A percentile compares a stretch with the other conserved stretches of the same genome.
phyloP scores from a whole-genome alignment of 768 basidiomycete genomes.

The Amanita thiersii region DNA sequence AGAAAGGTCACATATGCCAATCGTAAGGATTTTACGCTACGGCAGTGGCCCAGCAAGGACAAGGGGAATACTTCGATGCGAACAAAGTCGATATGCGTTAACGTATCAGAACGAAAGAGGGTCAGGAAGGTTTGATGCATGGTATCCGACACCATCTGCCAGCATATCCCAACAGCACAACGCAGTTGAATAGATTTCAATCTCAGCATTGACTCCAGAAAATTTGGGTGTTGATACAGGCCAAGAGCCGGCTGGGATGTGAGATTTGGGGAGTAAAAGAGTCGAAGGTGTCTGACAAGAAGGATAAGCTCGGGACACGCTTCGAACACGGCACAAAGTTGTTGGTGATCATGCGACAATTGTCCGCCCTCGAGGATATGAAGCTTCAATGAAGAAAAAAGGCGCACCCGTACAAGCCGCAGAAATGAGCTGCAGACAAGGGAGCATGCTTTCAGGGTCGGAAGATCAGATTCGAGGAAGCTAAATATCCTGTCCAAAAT shows the following conservation, averaged over 20 bases:
- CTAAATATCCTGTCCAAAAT: not conserved
- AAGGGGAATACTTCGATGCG: not conserved
- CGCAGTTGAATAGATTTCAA: not conserved
- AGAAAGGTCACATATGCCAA: not conserved
- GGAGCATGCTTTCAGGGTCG: not conserved
- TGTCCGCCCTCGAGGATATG: not conserved
- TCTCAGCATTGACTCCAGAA: no score
- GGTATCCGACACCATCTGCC: not conserved
- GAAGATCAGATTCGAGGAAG: not conserved
- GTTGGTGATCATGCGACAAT: not conserved
- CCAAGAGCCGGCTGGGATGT: not conserved
- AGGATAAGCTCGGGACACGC: not conserved
- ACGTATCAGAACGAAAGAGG: not conserved
- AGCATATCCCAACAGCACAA: not conserved
- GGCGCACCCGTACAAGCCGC: not conserved
- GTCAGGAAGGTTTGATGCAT: not conserved
- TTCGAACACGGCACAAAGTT: not conserved
- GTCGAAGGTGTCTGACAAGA: not conserved
- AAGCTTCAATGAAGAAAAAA: not conserved
- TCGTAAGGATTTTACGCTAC: not conserved
- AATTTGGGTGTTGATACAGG: not conserved
- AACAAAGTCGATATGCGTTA: not conserved
- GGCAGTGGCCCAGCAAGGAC: not conserved
- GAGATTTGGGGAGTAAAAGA: not conserved
- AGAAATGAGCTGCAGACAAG: not conserved